Base-by-base conservation (phyloP, 148 eudicot genomes). In the Nepenthes gracilis region DNA sequence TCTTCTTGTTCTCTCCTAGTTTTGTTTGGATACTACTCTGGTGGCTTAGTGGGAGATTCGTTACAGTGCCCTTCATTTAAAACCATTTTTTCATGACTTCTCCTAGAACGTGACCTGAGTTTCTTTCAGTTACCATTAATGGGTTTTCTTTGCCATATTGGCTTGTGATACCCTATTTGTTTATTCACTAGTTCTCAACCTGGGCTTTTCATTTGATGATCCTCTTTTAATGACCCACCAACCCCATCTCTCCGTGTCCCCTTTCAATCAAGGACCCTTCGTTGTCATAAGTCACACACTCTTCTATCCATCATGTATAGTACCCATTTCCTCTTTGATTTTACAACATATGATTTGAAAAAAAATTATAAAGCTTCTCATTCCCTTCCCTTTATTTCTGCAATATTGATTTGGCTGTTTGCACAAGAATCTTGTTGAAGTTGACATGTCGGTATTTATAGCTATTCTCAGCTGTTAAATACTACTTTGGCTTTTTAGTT, bases 381-480 rank as follows among this genome's bases (percentile, higher is more conserved):
- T 77, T 68, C 55, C 53, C 51, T 55, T 52, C 34, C 65, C 62
- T 51, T 62, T 50, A 55, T 64, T 64, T 70, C 66, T 55, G 73
- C 49, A 52, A n/a, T 55, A 63, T 67, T 59, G 76, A 78, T 74
- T 78, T 74, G 71, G 64, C 71, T 64, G 70, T 69, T 76, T 76
- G 64, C 69, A 68, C 59, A 6, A 72, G 73, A 72, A 76, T 76
- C 80, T 72, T 68, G 67, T 64, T 74, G 78, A 78, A 65, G 68
- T 73, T 74, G 82, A 78, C 82, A 74, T 64, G 14, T 67, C 64
- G 60, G 43, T 70, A 72, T 74, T 74, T 70, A 52, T 67, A 62
- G 70, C 55, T 67, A 68, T 55, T 58, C 55, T 54, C 63, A 47
- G 45, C 54, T 64, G 62, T 10, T 49, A 63, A 67, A 48, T 40